These are phyloP conservation scores for Pseudohalonectria lignicola DNA, from an alignment of 2,329 filamentous ascomycete genomes.

Conservation along the genomic window DNA sequence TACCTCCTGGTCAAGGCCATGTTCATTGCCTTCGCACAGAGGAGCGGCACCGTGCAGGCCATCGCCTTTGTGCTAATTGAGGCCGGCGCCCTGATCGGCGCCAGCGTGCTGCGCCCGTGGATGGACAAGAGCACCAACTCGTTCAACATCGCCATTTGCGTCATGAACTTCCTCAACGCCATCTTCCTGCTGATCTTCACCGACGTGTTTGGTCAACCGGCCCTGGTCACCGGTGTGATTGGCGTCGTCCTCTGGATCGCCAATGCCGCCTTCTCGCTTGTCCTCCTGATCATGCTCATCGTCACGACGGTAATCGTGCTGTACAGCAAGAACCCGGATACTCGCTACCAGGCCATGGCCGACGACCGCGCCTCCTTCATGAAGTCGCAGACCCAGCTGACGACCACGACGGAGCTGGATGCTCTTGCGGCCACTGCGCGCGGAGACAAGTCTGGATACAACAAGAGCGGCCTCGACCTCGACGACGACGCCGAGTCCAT, in stretches of 20 bases:
- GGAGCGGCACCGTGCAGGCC: slow-evolving; percentile 56
- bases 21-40: slow-evolving; percentile 69
- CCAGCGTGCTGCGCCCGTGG: slow-evolving; percentile 71
- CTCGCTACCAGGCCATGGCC: slow-evolving; percentile 78
- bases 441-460: slow-evolving; percentile 54
- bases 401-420: slow-evolving; percentile 63
- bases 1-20: slow-evolving; percentile 71
- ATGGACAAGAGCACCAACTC: slow-evolving; percentile 93
- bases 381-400: slow-evolving; percentile 71
- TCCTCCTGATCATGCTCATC: slow-evolving; percentile 68
- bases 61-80: slow-evolving; percentile 70
- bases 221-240: slow-evolving; percentile 69
- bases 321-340: slow-evolving; percentile 76
- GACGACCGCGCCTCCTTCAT: slow-evolving; percentile 85
- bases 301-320: slow-evolving; percentile 55
- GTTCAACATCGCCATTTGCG: slow-evolving; percentile 78
- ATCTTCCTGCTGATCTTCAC: slow-evolving; percentile 76
- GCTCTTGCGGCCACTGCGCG: slow-evolving; percentile 73
- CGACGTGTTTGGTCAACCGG: slow-evolving; percentile 67
- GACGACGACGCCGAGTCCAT: slow-evolving; percentile 64
- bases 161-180: slow-evolving; percentile 71
- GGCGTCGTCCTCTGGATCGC: slow-evolving; percentile 75
- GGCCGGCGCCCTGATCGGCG: slow-evolving; percentile 56
- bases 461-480: slow-evolving; percentile 50
- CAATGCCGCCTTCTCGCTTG: slow-evolving; percentile 67